A percentile compares a stretch with the other conserved stretches of the same genome.
Evolutionary conservation across 2,329 filamentous ascomycete genomes (phyloP).

Genomic region (Colletotrichum sp.): DNA sequence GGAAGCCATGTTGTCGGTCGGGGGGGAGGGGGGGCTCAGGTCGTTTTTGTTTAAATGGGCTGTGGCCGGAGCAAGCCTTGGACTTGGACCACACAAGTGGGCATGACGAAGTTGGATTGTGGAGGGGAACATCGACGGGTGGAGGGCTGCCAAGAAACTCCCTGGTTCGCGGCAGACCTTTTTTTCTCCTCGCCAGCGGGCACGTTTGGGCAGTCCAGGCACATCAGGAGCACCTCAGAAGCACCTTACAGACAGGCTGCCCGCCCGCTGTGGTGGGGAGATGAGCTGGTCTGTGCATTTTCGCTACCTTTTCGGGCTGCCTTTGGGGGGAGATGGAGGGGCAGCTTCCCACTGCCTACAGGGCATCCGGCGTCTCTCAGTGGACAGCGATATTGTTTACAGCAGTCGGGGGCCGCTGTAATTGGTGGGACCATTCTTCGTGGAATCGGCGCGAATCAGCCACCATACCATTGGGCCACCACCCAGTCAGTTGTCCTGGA

Average conservation of each 20-base stretch:
- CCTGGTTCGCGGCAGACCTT: constrained; percentile 6
- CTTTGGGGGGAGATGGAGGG: constrained; percentile 2
- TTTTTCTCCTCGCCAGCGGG: background rate
- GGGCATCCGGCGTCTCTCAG: background rate
- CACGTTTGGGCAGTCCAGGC: background rate
- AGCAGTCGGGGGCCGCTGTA: background rate
- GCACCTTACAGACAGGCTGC: background rate
- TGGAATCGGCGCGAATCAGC: constrained; percentile 1
- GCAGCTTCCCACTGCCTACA: background rate
- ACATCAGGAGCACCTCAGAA: background rate
- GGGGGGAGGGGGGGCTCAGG: background rate
- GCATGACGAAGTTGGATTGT: constrained; percentile 24
- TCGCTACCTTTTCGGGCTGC: background rate
- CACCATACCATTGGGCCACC: background rate
- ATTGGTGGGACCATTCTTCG: constrained; percentile 10
- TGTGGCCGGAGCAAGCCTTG: constrained; percentile 21
- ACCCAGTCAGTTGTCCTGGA: background rate
- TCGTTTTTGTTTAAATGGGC: constrained; percentile 22
- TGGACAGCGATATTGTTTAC: background rate
- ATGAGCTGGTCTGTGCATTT: constrained; percentile 13
- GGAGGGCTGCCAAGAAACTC: constrained; percentile 21
- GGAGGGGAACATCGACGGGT: constrained; percentile 17
- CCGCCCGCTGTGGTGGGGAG: background rate
- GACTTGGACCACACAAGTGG: constrained; percentile 21
- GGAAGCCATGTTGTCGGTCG: constrained; percentile 48